Evolutionary conservation across 1,284 basidiomycete genomes (phyloP), one percentile per base, ranked within the genome.

Genomic region (Heterobasidion annosum): DNA sequence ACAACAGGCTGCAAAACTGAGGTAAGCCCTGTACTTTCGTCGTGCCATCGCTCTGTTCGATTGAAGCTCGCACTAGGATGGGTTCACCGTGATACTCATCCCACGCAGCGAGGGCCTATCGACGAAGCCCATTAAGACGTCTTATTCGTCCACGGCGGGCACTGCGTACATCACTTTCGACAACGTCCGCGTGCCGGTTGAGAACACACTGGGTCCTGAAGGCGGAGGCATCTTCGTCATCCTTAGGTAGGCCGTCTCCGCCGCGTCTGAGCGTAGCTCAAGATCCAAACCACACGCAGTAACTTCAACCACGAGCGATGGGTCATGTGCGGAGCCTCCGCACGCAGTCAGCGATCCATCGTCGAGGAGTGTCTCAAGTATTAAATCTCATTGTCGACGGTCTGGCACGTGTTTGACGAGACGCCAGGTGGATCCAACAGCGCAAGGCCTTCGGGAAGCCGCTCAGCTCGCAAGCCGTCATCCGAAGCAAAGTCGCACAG

Each of bases 151-250:
- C 5, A 83, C 86, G 1, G 90, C 93, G 1, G 93, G 93, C 9
- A 97, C 94, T 0, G 91, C 93, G 3, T 98, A 87, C 65, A 83
- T 98, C 50, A 93, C 83, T 0, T 98, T 96, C 67, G 91, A 98
- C 70, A 89, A 92, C 59, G 88, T 88, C 61, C 87, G 88, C 58
- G 93, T 98, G 0, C 93, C 94, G 0, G 75, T 88, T 9, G 82
- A 83, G 55, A 86, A 98, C 70, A 90, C 91, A 51, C 79, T 98
- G 13, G 95, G 95, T 19, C 77, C 84, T 61, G 88, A 92, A 58
- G 88, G 92, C 55, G 82, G 84, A 55, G 95, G 95, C 53, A 77
- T 98, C 68, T 81, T 81, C 56, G 92, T 97, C 61, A 91, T 96
- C 64, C 71, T 89, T n/a, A 25, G 25, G 25, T 25, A 25, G 25